Base-by-base conservation (phyloP, 306 rosid genomes). In the Albizia julibrissin region DNA sequence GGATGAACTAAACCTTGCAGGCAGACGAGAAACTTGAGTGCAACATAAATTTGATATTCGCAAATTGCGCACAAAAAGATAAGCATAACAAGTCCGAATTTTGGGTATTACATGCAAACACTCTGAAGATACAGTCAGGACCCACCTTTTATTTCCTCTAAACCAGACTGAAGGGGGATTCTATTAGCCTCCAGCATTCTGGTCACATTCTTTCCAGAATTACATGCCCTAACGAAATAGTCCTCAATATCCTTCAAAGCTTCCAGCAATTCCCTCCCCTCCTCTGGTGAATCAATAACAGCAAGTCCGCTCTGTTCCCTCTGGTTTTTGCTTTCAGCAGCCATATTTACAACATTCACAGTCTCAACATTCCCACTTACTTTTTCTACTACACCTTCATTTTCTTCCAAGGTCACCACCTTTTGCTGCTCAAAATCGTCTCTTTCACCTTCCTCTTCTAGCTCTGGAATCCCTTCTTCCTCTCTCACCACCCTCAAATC, bases 391-490 rank as follows among this genome's bases (percentile, higher is more conserved):
- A n/a, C 56, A 71, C 21, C 52, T 40, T 39, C 73, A 3, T 82
- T 85, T 69, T 87, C 92, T 49, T 87, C 93, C 78, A 71, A 84
- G 82, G 59, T 82, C 44, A 72, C 78, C 31, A 75, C 91, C 76
- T 88, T 89, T 52, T 84, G 78, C 49, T 62, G 69, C 69, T 79
- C 88, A 84, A 85, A 33, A 62, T 85, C 86, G 75, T 79, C 90
- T 69, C 89, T 85, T 65, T 79, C 89, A 18, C 81, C 92, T 77
- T 85, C 98, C 84, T 95, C 99, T 83, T 93, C 98, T 0, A 95
- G 87, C 86, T 95, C 99, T 16, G 99, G 98, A 81, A 95, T 95
- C 84, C 99, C 99, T 82, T 96, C 99, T 80, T 96, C 94, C 84
- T 93, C 97, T 84, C 98, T 93, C 88, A 95, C 99, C 34, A 82